phyloP scores from a whole-genome alignment of 2,329 filamentous ascomycete genomes.

The Pseudogymnoascus sp. region DNA sequence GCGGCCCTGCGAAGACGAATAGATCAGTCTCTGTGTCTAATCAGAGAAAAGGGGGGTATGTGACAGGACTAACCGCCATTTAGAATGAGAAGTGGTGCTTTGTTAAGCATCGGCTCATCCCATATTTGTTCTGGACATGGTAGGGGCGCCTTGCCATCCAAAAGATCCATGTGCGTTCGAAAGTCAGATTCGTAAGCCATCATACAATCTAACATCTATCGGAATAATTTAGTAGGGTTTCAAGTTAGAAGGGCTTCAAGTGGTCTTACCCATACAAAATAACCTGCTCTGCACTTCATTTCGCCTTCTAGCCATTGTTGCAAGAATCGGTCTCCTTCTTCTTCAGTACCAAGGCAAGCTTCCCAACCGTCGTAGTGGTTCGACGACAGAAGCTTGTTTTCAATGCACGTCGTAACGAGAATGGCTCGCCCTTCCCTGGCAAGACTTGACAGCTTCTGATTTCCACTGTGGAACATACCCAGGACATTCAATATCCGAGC shows the following conservation, averaged over 20 bases:
- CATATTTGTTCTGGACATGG: constrained; percentile 9
- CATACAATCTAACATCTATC: constrained; percentile 10
- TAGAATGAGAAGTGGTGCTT: constrained; percentile 9
- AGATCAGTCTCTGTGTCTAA: neutral
- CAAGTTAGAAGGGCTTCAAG: neutral
- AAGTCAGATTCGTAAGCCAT: constrained; percentile 9
- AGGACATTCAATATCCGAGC: constrained; percentile 9
- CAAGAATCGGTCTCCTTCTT: constrained; percentile 4
- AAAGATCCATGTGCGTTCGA: constrained; percentile 10
- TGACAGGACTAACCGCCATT: neutral
- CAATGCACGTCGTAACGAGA: constrained; percentile 7
- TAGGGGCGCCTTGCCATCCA: constrained; percentile 9
- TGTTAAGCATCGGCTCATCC: constrained; percentile 6
- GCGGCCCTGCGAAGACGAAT: neutral
- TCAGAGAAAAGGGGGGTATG: neutral
- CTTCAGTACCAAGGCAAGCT: neutral
- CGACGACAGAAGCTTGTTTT: constrained; percentile 3
- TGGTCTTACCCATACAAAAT: constrained; percentile 8
- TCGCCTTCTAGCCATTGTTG: constrained; percentile 9
- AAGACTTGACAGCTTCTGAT: neutral
- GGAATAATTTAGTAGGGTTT: neutral
- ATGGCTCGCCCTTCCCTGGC: constrained; percentile 3
- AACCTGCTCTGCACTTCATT: constrained; percentile 8
- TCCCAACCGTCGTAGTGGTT: constrained; percentile 6
- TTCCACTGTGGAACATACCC: constrained; percentile 9